Evolutionary conservation across 495 filamentous ascomycete species (phyloP).

Genomic region (Penicillium desertorum): DNA sequence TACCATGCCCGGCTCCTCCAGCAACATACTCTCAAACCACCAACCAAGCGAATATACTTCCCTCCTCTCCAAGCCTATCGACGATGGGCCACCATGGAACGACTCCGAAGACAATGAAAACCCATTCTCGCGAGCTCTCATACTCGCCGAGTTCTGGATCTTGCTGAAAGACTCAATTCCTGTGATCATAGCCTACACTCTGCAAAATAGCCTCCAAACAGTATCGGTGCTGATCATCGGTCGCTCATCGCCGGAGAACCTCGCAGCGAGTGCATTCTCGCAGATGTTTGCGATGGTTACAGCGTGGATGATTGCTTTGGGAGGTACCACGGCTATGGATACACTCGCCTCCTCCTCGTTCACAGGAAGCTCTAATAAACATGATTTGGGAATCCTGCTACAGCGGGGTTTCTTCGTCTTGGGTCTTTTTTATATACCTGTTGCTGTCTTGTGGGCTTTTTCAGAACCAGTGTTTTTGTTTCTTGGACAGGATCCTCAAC

Average conservation of each 20-base stretch:
- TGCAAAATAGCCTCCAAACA: constrained; percentile 89
- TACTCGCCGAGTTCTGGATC: constrained; percentile 65
- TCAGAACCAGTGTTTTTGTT: constrained; percentile 73
- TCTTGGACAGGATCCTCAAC: constrained; percentile 76
- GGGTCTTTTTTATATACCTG: constrained; percentile 70
- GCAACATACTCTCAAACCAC: not conserved
- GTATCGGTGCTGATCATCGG: constrained; percentile 82
- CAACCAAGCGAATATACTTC: constrained; percentile 44
- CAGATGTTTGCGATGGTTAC: constrained; percentile 95
- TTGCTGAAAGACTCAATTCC: constrained; percentile 70
- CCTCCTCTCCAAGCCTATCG: constrained; percentile 46
- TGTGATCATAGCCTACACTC: constrained; percentile 83
- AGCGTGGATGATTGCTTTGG: constrained; percentile 85
- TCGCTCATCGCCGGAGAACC: constrained; percentile 72
- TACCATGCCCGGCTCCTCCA: not conserved
- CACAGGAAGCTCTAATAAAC: constrained; percentile 77
- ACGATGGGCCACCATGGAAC: constrained; percentile 14
- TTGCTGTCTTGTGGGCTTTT: constrained; percentile 73
- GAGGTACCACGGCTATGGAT: constrained; percentile 89
- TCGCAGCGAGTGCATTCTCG: constrained; percentile 82
- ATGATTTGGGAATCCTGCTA: constrained; percentile 79
- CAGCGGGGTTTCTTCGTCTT: constrained; percentile 79
- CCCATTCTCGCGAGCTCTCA: constrained; percentile 17
- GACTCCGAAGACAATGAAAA: constrained; percentile 13
- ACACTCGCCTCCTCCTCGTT: constrained; percentile 85